These are phyloP conservation scores for Cercospora sp. DNA, from an alignment of 2,329 filamentous ascomycete genomes.

Conservation along the genomic window DNA sequence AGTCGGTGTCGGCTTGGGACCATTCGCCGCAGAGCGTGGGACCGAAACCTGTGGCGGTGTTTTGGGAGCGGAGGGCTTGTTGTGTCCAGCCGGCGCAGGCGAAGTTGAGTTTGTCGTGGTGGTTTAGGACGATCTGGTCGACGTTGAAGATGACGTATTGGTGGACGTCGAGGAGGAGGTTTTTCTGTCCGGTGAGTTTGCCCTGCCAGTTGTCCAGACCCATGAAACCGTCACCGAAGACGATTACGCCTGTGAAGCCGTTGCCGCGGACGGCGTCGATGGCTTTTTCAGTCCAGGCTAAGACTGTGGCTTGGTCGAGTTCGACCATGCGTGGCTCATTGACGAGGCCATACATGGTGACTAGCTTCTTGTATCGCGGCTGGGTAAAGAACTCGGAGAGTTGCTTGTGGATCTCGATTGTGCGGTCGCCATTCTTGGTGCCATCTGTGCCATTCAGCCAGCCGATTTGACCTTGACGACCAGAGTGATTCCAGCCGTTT, in stretches of 20 bases:
- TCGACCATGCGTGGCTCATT: slow-evolving; percentile 87
- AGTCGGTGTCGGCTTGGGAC: slow-evolving; percentile 97
- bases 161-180: slow-evolving; percentile 90
- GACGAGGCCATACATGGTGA: slow-evolving; percentile 88
- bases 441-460: slow-evolving; percentile 95
- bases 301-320: slow-evolving; percentile 65
- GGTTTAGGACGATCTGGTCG: slow-evolving; percentile 77
- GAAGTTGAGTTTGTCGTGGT: slow-evolving; percentile 80
- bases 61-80: slow-evolving; percentile 72
- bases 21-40: slow-evolving; percentile 95
- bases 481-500: slow-evolving; percentile 98
- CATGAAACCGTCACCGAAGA: slow-evolving; percentile 94
- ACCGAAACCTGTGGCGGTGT: slow-evolving; percentile 77
- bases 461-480: slow-evolving; percentile 73
- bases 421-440: slow-evolving; percentile 72
- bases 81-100: slow-evolving; percentile 84
- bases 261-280: slow-evolving; percentile 73
- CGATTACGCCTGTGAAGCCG: slow-evolving; percentile 69
- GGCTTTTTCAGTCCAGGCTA: slow-evolving; percentile 76
- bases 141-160: slow-evolving; percentile 98
- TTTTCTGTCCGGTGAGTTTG: slow-evolving; percentile 68
- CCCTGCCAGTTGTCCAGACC: slow-evolving; percentile 90
- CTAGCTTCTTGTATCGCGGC: slow-evolving; percentile 84
- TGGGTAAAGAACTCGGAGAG: slow-evolving; percentile 92
- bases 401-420: slow-evolving; percentile 82